Evolutionary conservation across 208 protist species (phyloP).

Genomic region (Sergeia podlipaevii): DNA sequence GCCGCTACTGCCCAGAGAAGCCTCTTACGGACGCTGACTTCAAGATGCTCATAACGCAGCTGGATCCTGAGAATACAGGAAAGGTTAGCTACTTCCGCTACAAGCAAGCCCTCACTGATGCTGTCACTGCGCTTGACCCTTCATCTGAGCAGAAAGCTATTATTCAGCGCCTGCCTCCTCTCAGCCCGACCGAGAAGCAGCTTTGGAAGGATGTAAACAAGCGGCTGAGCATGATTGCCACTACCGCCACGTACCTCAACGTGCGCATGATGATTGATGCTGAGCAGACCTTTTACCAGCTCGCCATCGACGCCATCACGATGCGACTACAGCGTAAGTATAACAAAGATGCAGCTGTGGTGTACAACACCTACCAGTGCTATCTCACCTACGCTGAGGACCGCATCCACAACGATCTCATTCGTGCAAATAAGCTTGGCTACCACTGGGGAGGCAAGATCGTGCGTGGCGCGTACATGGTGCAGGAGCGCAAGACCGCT

Average conservation of each 20-base stretch:
- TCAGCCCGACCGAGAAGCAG: slow-evolving; percentile 70
- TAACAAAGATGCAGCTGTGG: slow-evolving; percentile 88
- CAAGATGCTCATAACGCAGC: slow-evolving; percentile 38
- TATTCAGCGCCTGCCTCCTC: slow-evolving; percentile 51
- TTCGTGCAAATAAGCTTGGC: slow-evolving; percentile 59
- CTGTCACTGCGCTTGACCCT: slow-evolving; percentile 54
- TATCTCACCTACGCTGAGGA: slow-evolving; percentile 93
- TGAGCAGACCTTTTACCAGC: slow-evolving; percentile 97
- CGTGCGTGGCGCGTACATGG: slow-evolving; percentile 96
- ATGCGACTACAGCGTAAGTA: slow-evolving; percentile 82
- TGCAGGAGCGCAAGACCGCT: slow-evolving; percentile 79
- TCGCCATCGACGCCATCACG: slow-evolving; percentile 93
- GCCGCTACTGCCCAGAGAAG: slow-evolving; percentile 17
- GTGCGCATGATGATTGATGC: slow-evolving; percentile 94
- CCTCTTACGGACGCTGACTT: slow-evolving; percentile 50
- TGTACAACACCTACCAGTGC: slow-evolving; percentile 98
- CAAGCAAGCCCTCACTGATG: slow-evolving; percentile 81
- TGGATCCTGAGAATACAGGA: slow-evolving; percentile 71
- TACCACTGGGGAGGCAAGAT: slow-evolving; percentile 95
- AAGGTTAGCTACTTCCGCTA: slow-evolving; percentile 87
- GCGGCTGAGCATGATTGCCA: slow-evolving; percentile 67
- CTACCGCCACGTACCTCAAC: slow-evolving; percentile 56
- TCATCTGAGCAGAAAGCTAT: slow-evolving; percentile 54
- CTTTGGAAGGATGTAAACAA: slow-evolving; percentile 65
- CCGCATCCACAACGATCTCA: slow-evolving; percentile 87